A percentile compares a stretch with the other conserved stretches of the same genome.
Conservation (phyloP, 768 basidiomycete species). For the Candolleomyces efflorescens region DNA sequence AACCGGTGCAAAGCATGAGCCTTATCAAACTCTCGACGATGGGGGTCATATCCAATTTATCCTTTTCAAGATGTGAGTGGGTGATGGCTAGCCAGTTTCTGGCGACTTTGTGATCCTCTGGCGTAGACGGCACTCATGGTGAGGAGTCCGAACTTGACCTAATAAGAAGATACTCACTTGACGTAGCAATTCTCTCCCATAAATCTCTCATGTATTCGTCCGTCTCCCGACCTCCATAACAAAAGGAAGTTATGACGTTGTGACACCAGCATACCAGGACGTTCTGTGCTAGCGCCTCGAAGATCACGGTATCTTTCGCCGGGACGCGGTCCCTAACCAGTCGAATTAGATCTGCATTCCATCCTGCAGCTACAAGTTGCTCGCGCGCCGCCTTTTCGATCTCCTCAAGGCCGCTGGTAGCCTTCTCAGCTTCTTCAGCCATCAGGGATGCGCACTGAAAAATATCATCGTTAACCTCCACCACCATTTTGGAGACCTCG, state of each 20-base stretch:
- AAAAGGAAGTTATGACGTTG: neutral
- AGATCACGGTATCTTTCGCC: too few relatives aligned
- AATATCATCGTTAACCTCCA: constrained; percentile 44
- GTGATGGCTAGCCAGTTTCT: neutral
- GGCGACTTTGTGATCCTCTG: too few relatives aligned
- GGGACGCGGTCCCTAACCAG: too few relatives aligned
- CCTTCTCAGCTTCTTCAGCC: constrained; percentile 22
- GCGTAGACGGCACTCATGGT: too few relatives aligned
- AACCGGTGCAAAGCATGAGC: neutral
- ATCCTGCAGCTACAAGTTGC: too few relatives aligned
- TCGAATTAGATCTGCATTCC: too few relatives aligned
- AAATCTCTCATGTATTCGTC: neutral
- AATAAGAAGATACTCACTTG: neutral
- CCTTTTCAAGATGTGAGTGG: neutral
- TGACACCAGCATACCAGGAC: too few relatives aligned
- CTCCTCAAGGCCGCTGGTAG: neutral
- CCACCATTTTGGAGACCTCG: constrained; percentile 34
- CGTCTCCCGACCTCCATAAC: neutral
- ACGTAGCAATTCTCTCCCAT: neutral
- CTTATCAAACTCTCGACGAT: neutral
- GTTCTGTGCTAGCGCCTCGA: too few relatives aligned
- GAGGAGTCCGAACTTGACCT: too few relatives aligned
- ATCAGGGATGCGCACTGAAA: constrained; percentile 42
- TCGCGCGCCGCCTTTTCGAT: too few relatives aligned
- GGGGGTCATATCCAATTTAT: neutral